Conservation (phyloP, 768 basidiomycete species). For the Tulasnella sp. region DNA sequence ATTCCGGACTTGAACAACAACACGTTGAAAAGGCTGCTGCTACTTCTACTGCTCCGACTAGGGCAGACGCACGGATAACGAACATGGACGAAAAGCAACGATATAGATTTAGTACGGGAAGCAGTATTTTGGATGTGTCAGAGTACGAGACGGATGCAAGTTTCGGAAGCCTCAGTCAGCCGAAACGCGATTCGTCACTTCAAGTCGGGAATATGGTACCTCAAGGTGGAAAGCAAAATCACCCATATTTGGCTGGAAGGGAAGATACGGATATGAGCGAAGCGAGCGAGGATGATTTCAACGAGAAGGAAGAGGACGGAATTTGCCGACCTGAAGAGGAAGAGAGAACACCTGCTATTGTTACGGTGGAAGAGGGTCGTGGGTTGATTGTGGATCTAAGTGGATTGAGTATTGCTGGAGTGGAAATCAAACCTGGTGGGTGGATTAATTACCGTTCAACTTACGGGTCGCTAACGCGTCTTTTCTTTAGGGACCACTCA, state of each 20-base stretch:
- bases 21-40: no score
- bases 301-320: constrained; percentile 20
- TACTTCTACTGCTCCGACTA: not conserved
- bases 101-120: not conserved
- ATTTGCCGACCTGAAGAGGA: constrained; percentile 47
- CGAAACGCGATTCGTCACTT: not conserved
- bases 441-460: not conserved
- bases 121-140: constrained; percentile 1
- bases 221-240: no score
- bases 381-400: constrained; percentile 71
- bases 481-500: constrained; percentile 72
- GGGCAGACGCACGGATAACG: no score
- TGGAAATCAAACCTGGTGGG: constrained; percentile 64
- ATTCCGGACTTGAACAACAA: no score
- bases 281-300: constrained; percentile 8
- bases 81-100: no score
- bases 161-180: not conserved
- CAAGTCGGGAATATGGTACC: not conserved
- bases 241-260: not conserved
- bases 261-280: constrained; percentile 2
- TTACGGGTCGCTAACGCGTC: constrained; percentile 2
- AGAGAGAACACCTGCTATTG: constrained; percentile 52
- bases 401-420: constrained; percentile 40
- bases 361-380: constrained; percentile 72
- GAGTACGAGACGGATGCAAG: constrained; percentile 9